Evolutionary conservation across 805 yeast genomes (phyloP).

Genomic region (Yamadazyma phyllophila): DNA sequence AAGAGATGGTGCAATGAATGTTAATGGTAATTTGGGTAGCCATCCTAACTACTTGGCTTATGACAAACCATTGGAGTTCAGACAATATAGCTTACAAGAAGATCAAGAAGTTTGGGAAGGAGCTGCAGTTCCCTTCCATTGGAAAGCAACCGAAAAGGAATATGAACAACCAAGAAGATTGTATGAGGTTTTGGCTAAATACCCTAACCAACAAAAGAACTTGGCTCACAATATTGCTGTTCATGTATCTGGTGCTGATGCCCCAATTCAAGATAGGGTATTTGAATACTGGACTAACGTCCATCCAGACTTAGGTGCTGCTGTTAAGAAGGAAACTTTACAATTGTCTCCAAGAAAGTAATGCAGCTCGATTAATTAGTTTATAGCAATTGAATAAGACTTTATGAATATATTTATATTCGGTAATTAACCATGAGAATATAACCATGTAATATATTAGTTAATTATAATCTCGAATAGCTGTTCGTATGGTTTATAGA

Average conservation of each 20-base stretch:
- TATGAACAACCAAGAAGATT: slow-evolving; percentile 73
- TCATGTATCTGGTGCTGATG: slow-evolving; percentile 68
- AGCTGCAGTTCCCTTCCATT: slow-evolving; percentile 81
- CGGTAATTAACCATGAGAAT: too few species aligned
- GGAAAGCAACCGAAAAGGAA: slow-evolving; percentile 69
- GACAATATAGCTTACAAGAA: slow-evolving; percentile 48
- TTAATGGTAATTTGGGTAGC: slow-evolving; percentile 64
- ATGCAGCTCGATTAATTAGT: slow-evolving; percentile 1
- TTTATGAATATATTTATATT: neutral
- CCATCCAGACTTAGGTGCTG: slow-evolving; percentile 61
- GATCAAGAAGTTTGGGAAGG: slow-evolving; percentile 82
- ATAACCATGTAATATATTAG: too few species aligned
- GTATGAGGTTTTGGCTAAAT: slow-evolving; percentile 74
- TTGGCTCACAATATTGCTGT: slow-evolving; percentile 81
- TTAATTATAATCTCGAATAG: too few species aligned
- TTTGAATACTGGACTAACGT: slow-evolving; percentile 75
- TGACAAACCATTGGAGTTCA: slow-evolving; percentile 49
- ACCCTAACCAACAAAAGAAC: slow-evolving; percentile 79
- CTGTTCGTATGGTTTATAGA: too few species aligned
- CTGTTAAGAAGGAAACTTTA: slow-evolving; percentile 62
- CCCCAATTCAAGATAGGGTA: slow-evolving; percentile 75
- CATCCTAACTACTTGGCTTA: slow-evolving; percentile 74
- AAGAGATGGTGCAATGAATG: slow-evolving; percentile 77
- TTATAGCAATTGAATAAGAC: neutral
- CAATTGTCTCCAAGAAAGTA: slow-evolving; percentile 49